Evolutionary conservation across 306 rosid species (phyloP).

Genomic region (Luffa acutangula): DNA sequence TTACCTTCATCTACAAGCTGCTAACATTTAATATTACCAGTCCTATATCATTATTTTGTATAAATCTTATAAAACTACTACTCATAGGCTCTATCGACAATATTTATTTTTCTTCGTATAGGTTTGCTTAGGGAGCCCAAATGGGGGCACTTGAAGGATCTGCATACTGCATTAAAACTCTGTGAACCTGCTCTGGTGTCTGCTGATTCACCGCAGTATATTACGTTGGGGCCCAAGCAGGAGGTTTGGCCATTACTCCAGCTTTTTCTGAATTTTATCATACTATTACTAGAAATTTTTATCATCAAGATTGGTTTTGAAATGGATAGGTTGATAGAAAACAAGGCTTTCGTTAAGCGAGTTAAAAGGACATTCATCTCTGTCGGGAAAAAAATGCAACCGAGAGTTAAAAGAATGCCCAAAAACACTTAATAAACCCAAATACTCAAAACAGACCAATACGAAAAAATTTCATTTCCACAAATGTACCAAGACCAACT

Average conservation of each 20-base stretch:
- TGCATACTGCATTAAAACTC: slow-evolving; percentile 84
- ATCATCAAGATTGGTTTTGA: not conserved
- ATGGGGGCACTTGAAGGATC: slow-evolving; percentile 96
- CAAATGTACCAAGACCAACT: not conserved
- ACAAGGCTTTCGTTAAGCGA: not conserved
- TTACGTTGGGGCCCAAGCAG: slow-evolving; percentile 82
- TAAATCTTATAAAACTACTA: not conserved
- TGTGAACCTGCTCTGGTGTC: slow-evolving; percentile 92
- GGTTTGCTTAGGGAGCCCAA: slow-evolving; percentile 84
- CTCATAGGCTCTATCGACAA: not conserved
- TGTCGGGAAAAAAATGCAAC: not conserved
- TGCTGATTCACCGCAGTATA: slow-evolving; percentile 55
- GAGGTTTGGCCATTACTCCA: slow-evolving; percentile 48
- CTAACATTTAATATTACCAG: not conserved
- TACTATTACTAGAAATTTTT: not conserved
- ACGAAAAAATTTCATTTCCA: not conserved
- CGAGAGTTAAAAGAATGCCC: not conserved
- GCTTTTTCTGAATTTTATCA: not conserved
- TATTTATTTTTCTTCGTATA: slow-evolving; percentile 16
- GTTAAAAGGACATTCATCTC: not conserved
- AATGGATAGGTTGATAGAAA: not conserved
- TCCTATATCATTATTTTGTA: not conserved
- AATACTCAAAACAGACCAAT: not conserved
- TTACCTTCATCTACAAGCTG: not conserved
- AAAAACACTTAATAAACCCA: not conserved